Evolutionary conservation across 441 rosid species (phyloP).

Genomic region (Croton laevigatus): DNA sequence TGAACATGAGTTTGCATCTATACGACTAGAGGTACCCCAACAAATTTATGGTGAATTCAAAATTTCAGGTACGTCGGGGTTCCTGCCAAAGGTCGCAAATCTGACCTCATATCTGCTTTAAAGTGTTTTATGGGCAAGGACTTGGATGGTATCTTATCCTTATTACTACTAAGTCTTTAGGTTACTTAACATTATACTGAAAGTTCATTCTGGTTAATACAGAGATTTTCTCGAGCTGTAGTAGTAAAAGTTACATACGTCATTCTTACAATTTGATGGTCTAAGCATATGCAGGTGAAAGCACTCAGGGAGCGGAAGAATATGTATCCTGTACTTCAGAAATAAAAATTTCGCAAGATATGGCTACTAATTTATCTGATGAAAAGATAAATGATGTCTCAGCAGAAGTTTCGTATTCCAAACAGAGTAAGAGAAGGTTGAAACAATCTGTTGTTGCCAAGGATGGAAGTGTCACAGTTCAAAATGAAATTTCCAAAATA

Average conservation of each 20-base stretch:
- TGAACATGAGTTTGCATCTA: not conserved
- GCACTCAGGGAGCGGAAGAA: constrained; percentile 31
- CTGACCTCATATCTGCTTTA: constrained; percentile 62
- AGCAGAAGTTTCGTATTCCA: constrained; percentile 33
- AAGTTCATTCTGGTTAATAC: constrained; percentile 1
- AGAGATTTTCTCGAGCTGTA: not conserved
- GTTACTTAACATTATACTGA: constrained; percentile 10
- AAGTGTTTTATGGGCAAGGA: constrained; percentile 45
- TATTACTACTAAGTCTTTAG: constrained; percentile 5
- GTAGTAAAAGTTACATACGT: not conserved
- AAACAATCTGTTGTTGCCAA: constrained; percentile 29
- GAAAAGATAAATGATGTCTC: constrained; percentile 26
- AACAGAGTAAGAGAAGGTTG: constrained; percentile 37
- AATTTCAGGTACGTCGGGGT: constrained; percentile 57
- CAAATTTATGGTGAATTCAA: constrained; percentile 16
- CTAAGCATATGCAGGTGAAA: constrained; percentile 43
- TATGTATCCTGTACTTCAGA: constrained; percentile 25
- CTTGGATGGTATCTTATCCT: constrained; percentile 42
- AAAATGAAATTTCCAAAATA: constrained; percentile 25
- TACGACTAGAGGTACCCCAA: not conserved
- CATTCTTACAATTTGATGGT: constrained; percentile 17
- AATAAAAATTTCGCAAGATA: constrained; percentile 32
- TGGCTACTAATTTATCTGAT: constrained; percentile 21
- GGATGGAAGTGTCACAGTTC: constrained; percentile 31
- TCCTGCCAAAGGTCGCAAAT: constrained; percentile 68